Percentiles rank a stretch among this genome's conserved stretches.
Conservation (phyloP, 129 eudicot genomes). For the Tagetes erecta region DNA sequence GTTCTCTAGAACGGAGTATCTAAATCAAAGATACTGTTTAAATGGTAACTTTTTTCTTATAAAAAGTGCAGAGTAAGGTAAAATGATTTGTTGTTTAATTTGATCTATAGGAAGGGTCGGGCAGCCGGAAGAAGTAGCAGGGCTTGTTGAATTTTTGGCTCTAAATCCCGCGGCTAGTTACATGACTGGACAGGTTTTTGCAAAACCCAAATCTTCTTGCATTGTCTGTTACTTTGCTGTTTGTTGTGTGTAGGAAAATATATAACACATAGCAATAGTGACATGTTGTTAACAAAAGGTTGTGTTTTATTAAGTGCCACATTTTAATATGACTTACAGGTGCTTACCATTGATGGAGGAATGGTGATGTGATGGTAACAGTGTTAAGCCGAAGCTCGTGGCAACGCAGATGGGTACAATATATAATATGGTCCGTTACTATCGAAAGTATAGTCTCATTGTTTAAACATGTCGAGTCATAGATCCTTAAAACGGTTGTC, state of each 20-base stretch:
- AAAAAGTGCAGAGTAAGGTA: neutral
- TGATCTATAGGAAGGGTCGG: conserved; percentile 74
- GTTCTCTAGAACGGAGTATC: neutral
- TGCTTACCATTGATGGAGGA: conserved; percentile 85
- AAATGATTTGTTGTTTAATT: neutral
- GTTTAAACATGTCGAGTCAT: neutral
- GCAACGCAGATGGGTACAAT: neutral
- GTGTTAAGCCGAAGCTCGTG: neutral
- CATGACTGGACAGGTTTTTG: conserved; percentile 93
- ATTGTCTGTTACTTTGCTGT: conserved; percentile 14
- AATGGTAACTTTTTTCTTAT: neutral
- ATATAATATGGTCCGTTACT: neutral
- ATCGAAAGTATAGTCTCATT: neutral
- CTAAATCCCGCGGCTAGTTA: conserved; percentile 81
- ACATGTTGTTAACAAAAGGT: conserved; percentile 1
- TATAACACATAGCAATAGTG: neutral
- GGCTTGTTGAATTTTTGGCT: conserved; percentile 90
- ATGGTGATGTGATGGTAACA: conserved; percentile 70
- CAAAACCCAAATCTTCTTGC: neutral
- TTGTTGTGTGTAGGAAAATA: neutral
- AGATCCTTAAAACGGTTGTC: too few species aligned
- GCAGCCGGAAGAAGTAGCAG: conserved; percentile 92
- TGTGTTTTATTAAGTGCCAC: neutral
- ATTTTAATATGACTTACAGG: conserved; percentile 42
- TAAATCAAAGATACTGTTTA: neutral